These are phyloP conservation scores for Talaromyces verruculosus DNA, from an alignment of 2,329 filamentous ascomycete genomes.

Conservation along the genomic window DNA sequence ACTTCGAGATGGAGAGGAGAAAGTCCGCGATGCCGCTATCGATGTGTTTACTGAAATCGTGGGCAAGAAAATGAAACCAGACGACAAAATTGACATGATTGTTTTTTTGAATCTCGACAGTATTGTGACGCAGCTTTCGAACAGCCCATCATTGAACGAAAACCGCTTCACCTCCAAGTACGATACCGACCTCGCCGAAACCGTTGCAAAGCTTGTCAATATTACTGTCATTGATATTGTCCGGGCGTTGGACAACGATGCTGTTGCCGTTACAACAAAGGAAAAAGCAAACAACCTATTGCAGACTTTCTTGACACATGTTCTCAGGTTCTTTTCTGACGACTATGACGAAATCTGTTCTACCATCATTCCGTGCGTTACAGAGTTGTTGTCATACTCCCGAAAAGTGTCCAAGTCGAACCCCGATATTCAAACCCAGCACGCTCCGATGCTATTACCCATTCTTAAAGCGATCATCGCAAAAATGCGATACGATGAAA, in stretches of 20 bases:
- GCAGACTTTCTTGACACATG: constrained; percentile 77
- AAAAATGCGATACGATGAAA: constrained; percentile 98
- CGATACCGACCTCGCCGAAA: constrained; percentile 92
- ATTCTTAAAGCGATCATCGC: constrained; percentile 88
- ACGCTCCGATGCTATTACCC: constrained; percentile 78
- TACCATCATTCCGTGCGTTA: constrained; percentile 88
- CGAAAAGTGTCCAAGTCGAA: constrained; percentile 70
- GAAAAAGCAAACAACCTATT: constrained; percentile 78
- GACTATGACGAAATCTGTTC: constrained; percentile 98
- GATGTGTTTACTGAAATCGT: constrained; percentile 95
- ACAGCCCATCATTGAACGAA: constrained; percentile 76
- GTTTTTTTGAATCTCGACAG: constrained; percentile 81
- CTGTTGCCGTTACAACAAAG: constrained; percentile 60
- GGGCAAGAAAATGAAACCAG: constrained; percentile 93
- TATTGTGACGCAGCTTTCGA: constrained; percentile 81
- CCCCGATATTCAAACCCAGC: constrained; percentile 67
- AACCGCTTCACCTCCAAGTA: constrained; percentile 80
- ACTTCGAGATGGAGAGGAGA: constrained; percentile 70
- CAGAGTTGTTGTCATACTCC: constrained; percentile 86
- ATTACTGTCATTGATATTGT: constrained; percentile 84
- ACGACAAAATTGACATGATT: constrained; percentile 89
- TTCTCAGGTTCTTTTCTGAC: constrained; percentile 93
- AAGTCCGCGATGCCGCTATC: constrained; percentile 84
- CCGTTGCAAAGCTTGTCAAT: constrained; percentile 93
- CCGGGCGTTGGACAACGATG: constrained; percentile 73